phyloP scores from a whole-genome alignment of 2,329 filamentous ascomycete species.

The Dichotomopilus funicola region DNA sequence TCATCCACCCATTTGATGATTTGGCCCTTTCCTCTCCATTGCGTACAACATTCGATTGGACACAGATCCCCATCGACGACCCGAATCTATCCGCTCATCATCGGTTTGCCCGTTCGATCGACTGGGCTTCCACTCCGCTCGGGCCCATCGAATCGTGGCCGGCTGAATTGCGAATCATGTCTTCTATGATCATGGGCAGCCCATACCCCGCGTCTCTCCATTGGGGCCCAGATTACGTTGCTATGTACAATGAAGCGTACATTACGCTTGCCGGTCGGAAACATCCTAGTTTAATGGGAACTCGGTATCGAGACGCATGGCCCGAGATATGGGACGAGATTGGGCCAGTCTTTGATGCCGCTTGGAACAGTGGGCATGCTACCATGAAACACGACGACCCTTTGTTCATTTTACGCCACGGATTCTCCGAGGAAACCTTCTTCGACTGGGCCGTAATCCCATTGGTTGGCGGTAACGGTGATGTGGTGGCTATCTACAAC shows the following conservation, averaged over 20 bases:
- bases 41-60: conserved; percentile 71
- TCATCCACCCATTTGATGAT: conserved; percentile 19
- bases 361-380: conserved; percentile 64
- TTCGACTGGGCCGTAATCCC: conserved; percentile 81
- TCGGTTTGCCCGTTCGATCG: conserved; percentile 61
- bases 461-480: conserved; percentile 65
- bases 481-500: conserved; percentile 71
- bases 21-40: conserved; percentile 28
- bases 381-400: conserved; percentile 81
- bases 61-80: conserved; percentile 57
- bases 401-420: conserved; percentile 63
- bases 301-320: conserved; percentile 63
- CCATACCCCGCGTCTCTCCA: conserved; percentile 72
- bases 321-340: conserved; percentile 68
- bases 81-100: conserved; percentile 61
- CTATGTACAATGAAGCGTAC: conserved; percentile 69
- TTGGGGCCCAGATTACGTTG: conserved; percentile 66
- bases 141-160: conserved; percentile 72
- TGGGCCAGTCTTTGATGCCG: conserved; percentile 60
- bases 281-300: conserved; percentile 70
- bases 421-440: conserved; percentile 70
- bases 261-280: conserved; percentile 67
- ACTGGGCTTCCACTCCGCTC: conserved; percentile 67
- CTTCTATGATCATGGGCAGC: conserved; percentile 74
- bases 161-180: conserved; percentile 66